phyloP scores from a whole-genome alignment of 805 yeast species.

The Teunomyces cretensis region DNA sequence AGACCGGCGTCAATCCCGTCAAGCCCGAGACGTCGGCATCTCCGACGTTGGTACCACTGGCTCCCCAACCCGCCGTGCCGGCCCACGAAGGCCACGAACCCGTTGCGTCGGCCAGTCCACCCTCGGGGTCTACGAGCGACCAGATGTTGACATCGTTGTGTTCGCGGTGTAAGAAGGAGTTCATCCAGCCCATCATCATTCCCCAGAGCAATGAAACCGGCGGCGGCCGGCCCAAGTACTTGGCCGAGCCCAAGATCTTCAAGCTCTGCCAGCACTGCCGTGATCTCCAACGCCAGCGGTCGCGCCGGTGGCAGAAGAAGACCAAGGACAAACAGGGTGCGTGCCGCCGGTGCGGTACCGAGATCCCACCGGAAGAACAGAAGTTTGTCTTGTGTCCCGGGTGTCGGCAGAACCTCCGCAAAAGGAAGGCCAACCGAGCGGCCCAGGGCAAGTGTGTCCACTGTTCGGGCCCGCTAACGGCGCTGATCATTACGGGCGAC shows the following conservation, averaged over 20 bases:
- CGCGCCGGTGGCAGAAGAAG: conserved; percentile 62
- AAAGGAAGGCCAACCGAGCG: conserved; percentile 57
- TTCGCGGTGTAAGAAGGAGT: conserved; percentile 60
- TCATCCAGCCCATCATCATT: conserved; percentile 43
- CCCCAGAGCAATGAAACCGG: conserved; percentile 22
- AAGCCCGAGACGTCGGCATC: neutral
- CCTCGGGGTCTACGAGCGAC: too few species aligned
- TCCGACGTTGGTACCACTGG: conserved; percentile 3
- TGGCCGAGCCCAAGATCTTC: conserved; percentile 42
- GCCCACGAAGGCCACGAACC: too few species aligned
- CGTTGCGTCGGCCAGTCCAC: too few species aligned
- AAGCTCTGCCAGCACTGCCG: conserved; percentile 66
- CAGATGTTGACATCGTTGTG: conserved; percentile 33
- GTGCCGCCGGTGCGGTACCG: conserved; percentile 62
- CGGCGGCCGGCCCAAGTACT: conserved; percentile 25
- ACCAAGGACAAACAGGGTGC: conserved; percentile 61
- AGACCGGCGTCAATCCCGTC: neutral
- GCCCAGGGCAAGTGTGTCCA: conserved; percentile 68
- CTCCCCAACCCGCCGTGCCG: neutral
- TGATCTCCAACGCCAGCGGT: conserved; percentile 59
- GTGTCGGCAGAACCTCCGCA: conserved; percentile 55
- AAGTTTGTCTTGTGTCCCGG: conserved; percentile 60
- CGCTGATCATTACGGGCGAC: conserved; percentile 35
- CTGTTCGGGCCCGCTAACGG: conserved; percentile 57
- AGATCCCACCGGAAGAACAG: conserved; percentile 49